Evolutionary conservation across 2,329 filamentous ascomycete genomes (phyloP).

Genomic region (Stachybotrys elegans): DNA sequence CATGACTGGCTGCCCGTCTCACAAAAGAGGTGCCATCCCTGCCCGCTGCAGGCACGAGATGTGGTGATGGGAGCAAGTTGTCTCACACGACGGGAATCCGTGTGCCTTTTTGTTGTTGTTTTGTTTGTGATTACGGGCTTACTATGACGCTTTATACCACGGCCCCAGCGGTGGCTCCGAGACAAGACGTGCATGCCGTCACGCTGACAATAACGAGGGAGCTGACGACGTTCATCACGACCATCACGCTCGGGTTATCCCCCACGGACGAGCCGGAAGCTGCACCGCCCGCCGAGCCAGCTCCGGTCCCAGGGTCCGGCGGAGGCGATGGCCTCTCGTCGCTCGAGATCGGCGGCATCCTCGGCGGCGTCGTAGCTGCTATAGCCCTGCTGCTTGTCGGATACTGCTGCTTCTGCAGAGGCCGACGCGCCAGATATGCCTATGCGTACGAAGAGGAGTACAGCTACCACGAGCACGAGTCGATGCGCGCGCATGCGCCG

Average conservation of each 20-base stretch:
- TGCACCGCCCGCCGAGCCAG: conserved; percentile 8
- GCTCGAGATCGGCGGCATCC: conserved; percentile 34
- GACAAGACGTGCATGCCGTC: conserved; percentile 23
- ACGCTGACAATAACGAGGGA: conserved; percentile 30
- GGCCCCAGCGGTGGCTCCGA: conserved; percentile 3
- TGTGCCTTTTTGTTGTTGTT: neutral
- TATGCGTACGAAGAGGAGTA: neutral
- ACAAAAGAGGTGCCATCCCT: too few species aligned
- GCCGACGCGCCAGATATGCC: neutral
- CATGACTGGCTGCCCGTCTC: too few species aligned
- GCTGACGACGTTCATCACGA: conserved; percentile 29
- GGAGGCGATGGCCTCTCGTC: conserved; percentile 21
- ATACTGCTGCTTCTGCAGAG: conserved; percentile 23
- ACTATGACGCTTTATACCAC: neutral
- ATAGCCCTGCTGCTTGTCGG: conserved; percentile 27
- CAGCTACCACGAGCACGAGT: neutral
- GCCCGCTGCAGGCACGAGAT: too few species aligned
- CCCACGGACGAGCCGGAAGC: conserved; percentile 4
- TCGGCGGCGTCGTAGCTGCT: conserved; percentile 33
- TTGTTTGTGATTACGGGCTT: neutral
- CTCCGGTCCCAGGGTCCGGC: conserved; percentile 11
- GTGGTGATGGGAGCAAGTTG: too few species aligned
- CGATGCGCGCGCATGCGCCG: neutral
- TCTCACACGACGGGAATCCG: too few species aligned
- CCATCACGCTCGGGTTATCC: conserved; percentile 23